phyloP scores from a whole-genome alignment of 306 rosid genomes.

The Corylus americana region DNA sequence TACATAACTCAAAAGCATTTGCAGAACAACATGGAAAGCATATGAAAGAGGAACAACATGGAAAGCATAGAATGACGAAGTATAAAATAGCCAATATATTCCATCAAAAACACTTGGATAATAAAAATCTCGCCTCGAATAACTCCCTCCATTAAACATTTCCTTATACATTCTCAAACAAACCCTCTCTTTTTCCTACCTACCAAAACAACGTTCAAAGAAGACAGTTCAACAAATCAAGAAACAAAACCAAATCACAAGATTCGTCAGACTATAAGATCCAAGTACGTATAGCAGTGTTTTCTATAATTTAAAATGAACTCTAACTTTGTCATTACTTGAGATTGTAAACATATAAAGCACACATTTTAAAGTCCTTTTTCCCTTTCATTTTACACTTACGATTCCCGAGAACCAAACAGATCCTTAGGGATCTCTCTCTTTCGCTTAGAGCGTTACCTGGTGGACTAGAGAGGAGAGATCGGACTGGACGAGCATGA shows the following conservation, averaged over 20 bases:
- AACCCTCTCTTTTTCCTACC: not conserved
- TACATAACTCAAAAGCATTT: not conserved
- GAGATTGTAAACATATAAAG: not conserved
- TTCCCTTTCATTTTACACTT: not conserved
- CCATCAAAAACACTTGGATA: not conserved
- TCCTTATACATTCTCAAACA: not conserved
- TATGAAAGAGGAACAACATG: no score
- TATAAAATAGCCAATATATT: not conserved
- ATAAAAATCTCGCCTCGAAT: not conserved
- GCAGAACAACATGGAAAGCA: not conserved
- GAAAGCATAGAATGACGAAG: not conserved
- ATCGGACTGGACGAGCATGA: constrained; percentile 63
- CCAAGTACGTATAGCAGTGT: not conserved
- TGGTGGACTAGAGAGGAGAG: constrained; percentile 56
- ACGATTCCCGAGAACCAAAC: not conserved
- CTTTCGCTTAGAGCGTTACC: constrained; percentile 34
- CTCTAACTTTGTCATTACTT: not conserved
- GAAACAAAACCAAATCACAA: not conserved
- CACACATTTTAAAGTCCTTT: not conserved
- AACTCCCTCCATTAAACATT: not conserved
- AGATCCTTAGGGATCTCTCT: not conserved
- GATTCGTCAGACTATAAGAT: not conserved
- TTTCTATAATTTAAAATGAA: not conserved
- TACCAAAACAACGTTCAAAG: not conserved
- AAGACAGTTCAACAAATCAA: not conserved